Base-by-base conservation (phyloP, 805 yeast species). In the Jamesozyma spencerorum region DNA sequence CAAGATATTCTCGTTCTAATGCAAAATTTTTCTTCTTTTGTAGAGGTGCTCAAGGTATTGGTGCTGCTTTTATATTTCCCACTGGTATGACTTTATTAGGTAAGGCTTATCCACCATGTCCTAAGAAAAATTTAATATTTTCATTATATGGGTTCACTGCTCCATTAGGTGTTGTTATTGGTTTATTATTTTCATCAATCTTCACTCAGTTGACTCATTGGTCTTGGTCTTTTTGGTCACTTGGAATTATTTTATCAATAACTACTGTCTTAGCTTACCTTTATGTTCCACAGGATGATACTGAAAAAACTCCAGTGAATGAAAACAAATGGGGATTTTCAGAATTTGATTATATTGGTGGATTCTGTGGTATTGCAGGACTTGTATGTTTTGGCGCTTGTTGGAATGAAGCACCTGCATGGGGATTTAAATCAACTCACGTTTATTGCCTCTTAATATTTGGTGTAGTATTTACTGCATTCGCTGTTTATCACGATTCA, bases 371-470 rank as follows among this genome's bases (percentile, higher is more conserved):
- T 1, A 67, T 79, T 3, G 39, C 59, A 3, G 82, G 81, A 0
- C 60, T 81, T 33, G 63, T 78, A 2, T 57, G 81, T 31, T 62
- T 81, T 54, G 77, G 75, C 46, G 73, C 79, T 46, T 72, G 73
- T 2, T 75, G 82, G 76, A 79, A 75, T 47, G 83, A 81, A 52
- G 85, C 79, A 3, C 82, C 85, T 0, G 67, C 70, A 3, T 76
- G 64, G 2, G 82, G 85, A 15, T 81, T 85, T 84, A 47, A 55
- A 8, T 51, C 53, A 0, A 66, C 75, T 1, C 79, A 79, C 47
- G 70, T 74, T 20, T 72, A 74, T 36, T 69, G 64, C 0, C 57
- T 79, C 8, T 57, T 79, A 24, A 63, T 76, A 1, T 57, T 79
- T 10, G 72, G 83, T 1, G 54, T 52, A 2, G 63, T 52, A 1